Evolutionary conservation across 164 flowering plant species (phyloP), one percentile per base, ranked within the genome.

Genomic region (Protea cynaroides): DNA sequence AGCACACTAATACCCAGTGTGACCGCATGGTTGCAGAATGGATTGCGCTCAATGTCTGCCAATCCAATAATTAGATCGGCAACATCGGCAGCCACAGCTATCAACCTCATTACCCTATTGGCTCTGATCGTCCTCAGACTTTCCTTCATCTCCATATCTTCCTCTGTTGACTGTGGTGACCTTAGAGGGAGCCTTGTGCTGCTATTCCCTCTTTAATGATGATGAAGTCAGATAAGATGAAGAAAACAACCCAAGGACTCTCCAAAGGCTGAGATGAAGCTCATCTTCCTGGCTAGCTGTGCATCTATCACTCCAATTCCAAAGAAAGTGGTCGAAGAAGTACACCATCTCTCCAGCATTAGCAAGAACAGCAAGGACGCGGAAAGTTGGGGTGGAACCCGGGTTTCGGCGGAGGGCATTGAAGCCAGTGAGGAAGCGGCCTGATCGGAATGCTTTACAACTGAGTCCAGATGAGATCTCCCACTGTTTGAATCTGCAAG

Each of bases 11-110:
- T 86, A 5, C 98, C 97, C 40, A 90, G 81, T 15, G 95, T 79
- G 13, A 94, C 83, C 4, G 90, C 71, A 57, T 89, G 96, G 79
- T 83, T 84, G 61, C 96, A 94, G 29, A 94, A 75, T 0, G 91
- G 98, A 53, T 90, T 94, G 0, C 97, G 98, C 58, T 91, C 96
- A 38, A 94, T 84, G 10, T 90, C 97, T 13, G 98, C 97, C 79
- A 90, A 8, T 10, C 76, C 98, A 49, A 94, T 94, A 0, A 90
- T 49, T 74, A 94, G 74, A 65, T 94, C 97, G 0, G 98, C 97
- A 7, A 87, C 58, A 66, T 90, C 89, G 3, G 98, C 98, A 1
- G 97, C 87, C 61, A 88, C 81, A 0, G 78, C 93, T 96, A 91
- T 91, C 71, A 89, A 43, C 76, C 96, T 85, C 98, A 94, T 94